phyloP scores from a whole-genome alignment of 2,329 filamentous ascomycete genomes.

The Fusarium oligoseptatum region DNA sequence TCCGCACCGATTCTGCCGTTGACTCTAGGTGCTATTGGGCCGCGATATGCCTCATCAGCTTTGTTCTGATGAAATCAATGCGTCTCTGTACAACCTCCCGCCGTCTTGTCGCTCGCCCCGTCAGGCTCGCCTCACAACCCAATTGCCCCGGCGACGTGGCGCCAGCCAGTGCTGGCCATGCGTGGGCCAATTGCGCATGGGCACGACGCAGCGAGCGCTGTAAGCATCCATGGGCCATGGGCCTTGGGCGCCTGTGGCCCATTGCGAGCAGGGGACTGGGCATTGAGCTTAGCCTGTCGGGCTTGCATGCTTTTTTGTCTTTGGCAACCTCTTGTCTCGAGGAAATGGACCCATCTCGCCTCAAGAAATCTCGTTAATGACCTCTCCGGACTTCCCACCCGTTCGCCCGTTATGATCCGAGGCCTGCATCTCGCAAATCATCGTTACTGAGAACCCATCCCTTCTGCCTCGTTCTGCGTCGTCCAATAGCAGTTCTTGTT shows the following conservation, averaged over 20 bases:
- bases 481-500: constrained; percentile 38
- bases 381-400: constrained; percentile 49
- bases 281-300: constrained; percentile 41
- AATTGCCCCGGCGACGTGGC: constrained; percentile 50
- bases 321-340: constrained; percentile 14
- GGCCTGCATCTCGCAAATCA: constrained; percentile 50
- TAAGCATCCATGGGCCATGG: constrained; percentile 25
- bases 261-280: constrained; percentile 44
- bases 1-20: constrained; percentile 33
- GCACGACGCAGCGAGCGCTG: constrained; percentile 44
- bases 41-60: constrained; percentile 44
- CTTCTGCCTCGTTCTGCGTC: constrained; percentile 24
- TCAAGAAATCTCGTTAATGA: constrained; percentile 46
- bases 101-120: constrained; percentile 25
- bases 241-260: constrained; percentile 38
- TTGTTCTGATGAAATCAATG: constrained; percentile 27
- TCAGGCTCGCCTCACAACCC: constrained; percentile 46
- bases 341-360: constrained; percentile 39
- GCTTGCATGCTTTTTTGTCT: constrained; percentile 42
- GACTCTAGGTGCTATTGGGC: constrained; percentile 44
- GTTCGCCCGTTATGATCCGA: constrained; percentile 50
- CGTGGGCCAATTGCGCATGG: constrained; percentile 49
- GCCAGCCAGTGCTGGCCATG: constrained; percentile 40
- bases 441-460: constrained; percentile 37
- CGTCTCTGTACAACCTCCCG: constrained; percentile 31